These are phyloP conservation scores for Bocquillonia castaneifolia DNA, from an alignment of 441 rosid genomes.

Conservation along the genomic window DNA sequence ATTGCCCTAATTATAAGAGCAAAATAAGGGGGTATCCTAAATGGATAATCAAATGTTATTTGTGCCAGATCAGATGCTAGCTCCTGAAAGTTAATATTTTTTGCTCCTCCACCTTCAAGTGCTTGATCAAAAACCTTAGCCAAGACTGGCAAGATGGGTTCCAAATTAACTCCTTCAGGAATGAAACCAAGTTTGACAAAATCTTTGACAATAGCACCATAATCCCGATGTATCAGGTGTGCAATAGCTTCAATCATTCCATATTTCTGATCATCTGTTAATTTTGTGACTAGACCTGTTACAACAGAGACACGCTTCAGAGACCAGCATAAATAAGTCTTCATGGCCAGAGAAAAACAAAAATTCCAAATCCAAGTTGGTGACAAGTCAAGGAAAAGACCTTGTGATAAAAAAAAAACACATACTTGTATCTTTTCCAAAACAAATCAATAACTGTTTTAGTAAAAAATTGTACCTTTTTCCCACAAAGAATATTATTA, in stretches of 20 bases:
- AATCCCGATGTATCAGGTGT: constrained; percentile 92
- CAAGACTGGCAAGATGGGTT: constrained; percentile 90
- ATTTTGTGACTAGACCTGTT: constrained; percentile 83
- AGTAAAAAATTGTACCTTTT: too few relatives aligned
- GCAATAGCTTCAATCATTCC: constrained; percentile 99
- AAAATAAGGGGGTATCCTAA: constrained; percentile 95
- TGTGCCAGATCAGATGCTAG: constrained; percentile 95
- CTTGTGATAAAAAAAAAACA: background rate
- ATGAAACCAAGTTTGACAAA: constrained; percentile 95
- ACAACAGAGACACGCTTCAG: constrained; percentile 23
- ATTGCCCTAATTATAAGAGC: constrained; percentile 96
- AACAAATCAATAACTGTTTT: background rate
- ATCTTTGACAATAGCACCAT: constrained; percentile 85
- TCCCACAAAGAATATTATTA: too few relatives aligned
- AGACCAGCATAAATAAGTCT: constrained; percentile 18
- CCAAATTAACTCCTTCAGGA: constrained; percentile 92
- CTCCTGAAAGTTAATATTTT: constrained; percentile 88
- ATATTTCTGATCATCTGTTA: constrained; percentile 93
- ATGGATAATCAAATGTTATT: constrained; percentile 95
- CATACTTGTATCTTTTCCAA: background rate
- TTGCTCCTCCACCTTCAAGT: constrained; percentile 98
- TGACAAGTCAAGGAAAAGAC: constrained; percentile 1
- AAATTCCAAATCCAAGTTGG: background rate
- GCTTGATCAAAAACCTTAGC: constrained; percentile 99
- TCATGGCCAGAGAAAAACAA: constrained; percentile 6